Percentiles rank a stretch among this genome's conserved stretches.
phyloP scores from a whole-genome alignment of 768 basidiomycete genomes.

The Infundibulicybe gibba region DNA sequence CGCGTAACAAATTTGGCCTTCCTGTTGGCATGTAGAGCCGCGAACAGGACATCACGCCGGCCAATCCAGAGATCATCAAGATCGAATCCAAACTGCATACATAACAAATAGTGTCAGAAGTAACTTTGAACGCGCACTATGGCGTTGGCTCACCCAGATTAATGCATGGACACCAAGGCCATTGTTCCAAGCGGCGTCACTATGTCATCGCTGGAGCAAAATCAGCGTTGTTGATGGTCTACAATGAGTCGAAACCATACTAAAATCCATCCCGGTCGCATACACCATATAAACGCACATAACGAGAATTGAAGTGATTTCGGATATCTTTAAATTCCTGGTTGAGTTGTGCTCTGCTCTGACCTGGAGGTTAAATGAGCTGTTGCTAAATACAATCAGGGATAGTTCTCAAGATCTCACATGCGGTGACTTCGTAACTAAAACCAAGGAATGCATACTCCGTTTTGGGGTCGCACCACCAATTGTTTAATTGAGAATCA shows the following conservation, averaged over 20 bases:
- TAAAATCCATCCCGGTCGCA: conserved; percentile 46
- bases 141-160: conserved; percentile 52
- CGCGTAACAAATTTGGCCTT: conserved; percentile 65
- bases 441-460: conserved; percentile 80
- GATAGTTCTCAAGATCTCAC: conserved; percentile 37
- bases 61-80: conserved; percentile 46
- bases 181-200: conserved; percentile 68
- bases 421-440: conserved; percentile 69
- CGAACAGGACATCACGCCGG: conserved; percentile 50
- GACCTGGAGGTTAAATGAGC: conserved; percentile 37
- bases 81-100: conserved; percentile 44
- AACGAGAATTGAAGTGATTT: conserved; percentile 56
- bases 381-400: background rate
- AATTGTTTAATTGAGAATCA: conserved; percentile 36
- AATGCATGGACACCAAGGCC: conserved; percentile 69
- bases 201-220: conserved; percentile 41
- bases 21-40: conserved; percentile 51
- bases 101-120: conserved; percentile 3
- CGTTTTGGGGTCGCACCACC: conserved; percentile 62
- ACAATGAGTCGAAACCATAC: conserved; percentile 21
- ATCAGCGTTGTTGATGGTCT: background rate
- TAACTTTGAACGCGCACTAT: background rate
- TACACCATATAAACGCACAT: conserved; percentile 54
- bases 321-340: conserved; percentile 60
- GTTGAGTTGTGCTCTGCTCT: conserved; percentile 45